Evolutionary conservation across 2,329 filamentous ascomycete species (phyloP).

Genomic region (Verruconis gallopava): DNA sequence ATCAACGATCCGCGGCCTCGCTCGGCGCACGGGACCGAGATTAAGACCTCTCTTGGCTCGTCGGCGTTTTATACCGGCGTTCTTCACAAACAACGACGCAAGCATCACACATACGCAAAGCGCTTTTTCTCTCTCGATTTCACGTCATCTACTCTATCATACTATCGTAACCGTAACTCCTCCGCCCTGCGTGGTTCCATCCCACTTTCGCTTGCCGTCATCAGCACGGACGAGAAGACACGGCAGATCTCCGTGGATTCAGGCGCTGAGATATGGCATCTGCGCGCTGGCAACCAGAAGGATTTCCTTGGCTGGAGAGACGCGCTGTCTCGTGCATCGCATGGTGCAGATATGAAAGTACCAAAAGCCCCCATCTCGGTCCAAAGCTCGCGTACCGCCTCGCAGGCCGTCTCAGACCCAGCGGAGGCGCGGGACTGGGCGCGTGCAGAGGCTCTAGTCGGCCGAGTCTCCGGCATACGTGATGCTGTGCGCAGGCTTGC

Average conservation of each 20-base stretch:
- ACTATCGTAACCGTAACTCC: conserved; percentile 90
- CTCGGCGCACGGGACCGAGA: conserved; percentile 21
- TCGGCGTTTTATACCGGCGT: conserved; percentile 66
- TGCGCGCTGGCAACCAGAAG: conserved; percentile 66
- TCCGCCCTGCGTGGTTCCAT: conserved; percentile 86
- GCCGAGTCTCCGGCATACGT: conserved; percentile 72
- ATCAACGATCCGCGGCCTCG: conserved; percentile 28
- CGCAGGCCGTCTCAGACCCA: conserved; percentile 15
- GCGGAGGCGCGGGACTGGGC: conserved; percentile 76
- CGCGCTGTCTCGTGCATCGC: conserved; percentile 71
- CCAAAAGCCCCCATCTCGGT: conserved; percentile 14
- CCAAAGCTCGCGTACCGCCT: neutral
- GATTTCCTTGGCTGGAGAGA: conserved; percentile 83
- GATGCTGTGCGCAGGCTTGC: conserved; percentile 80
- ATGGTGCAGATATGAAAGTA: conserved; percentile 25
- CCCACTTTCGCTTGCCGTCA: conserved; percentile 77
- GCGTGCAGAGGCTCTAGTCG: conserved; percentile 72
- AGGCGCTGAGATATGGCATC: conserved; percentile 91
- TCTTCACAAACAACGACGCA: conserved; percentile 78
- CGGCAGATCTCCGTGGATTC: conserved; percentile 95
- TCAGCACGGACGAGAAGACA: conserved; percentile 76
- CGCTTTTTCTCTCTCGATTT: conserved; percentile 96
- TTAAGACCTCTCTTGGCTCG: conserved; percentile 17
- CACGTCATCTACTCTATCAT: conserved; percentile 84
- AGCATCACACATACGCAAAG: conserved; percentile 86